phyloP scores from a whole-genome alignment of 768 basidiomycete species.

The Neoboletus subvelutipes region DNA sequence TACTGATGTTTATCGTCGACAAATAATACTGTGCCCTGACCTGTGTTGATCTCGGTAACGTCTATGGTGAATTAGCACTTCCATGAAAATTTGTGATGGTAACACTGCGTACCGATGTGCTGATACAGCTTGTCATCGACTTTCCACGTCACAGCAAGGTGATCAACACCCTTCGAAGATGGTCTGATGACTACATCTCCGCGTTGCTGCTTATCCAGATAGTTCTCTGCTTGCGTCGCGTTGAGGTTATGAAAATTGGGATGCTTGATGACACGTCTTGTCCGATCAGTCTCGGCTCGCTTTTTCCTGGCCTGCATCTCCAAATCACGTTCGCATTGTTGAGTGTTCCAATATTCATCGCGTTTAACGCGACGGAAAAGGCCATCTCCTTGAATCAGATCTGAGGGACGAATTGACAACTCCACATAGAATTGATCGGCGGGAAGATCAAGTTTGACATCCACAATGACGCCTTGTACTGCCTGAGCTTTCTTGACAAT shows the following conservation, averaged over 20 bases:
- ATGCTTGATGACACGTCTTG: constrained; percentile 90
- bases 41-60: constrained; percentile 77
- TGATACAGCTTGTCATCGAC: constrained; percentile 95
- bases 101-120: constrained; percentile 73
- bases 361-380: constrained; percentile 56
- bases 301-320: constrained; percentile 82
- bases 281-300: constrained; percentile 74
- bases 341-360: constrained; percentile 65
- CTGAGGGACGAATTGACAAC: constrained; percentile 66
- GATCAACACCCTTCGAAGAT: constrained; percentile 89
- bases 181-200: constrained; percentile 97
- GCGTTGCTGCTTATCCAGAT: constrained; percentile 84
- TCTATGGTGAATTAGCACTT: constrained; percentile 44
- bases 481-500: constrained; percentile 77
- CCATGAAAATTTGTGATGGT: background rate
- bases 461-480: constrained; percentile 74
- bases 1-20: constrained; percentile 81
- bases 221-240: constrained; percentile 83
- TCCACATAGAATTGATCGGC: constrained; percentile 67
- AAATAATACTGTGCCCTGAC: constrained; percentile 65
- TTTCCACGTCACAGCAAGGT: constrained; percentile 98
- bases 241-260: constrained; percentile 98
- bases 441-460: constrained; percentile 60
- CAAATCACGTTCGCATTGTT: constrained; percentile 62
- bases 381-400: constrained; percentile 62